Evolutionary conservation across 179 eudicot species (phyloP), one percentile per base, ranked within the genome.

Genomic region (Silene vulgaris): DNA sequence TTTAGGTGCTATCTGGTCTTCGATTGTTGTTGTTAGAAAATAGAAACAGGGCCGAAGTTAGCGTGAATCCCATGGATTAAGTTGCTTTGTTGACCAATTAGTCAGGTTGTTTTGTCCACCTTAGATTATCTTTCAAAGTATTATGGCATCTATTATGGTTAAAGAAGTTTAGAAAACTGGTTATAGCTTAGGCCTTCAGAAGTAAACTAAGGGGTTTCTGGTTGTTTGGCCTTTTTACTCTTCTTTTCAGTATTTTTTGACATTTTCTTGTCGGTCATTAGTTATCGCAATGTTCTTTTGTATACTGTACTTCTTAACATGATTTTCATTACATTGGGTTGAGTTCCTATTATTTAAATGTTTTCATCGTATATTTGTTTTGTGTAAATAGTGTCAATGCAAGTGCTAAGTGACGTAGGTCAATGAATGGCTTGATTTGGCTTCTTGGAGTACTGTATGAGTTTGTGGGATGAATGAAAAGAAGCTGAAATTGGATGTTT

Each of bases 11-110:
- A 32, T 61, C 6, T 20, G 20, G 73, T 17, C 70, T 23, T 52
- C 16, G 17, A 8, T 50, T 5, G 12, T 78, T 5, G 12, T 74
- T 59, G 30, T 68, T 56, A 43, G 52, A 20, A 14, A 1, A 17
- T 45, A 52, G 64, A 12, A 28, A 8, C 30, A 7, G 11, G 26
- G 40, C 62, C 17, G 19, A n/a, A 45, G 21, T 71, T 80, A 52
- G 61, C 61, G 40, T 64, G 72, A 17, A 48, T 4, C 16, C 5
- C 17, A 52, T 52, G 59, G 19, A 65, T 35, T 21, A 59, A 23
- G 60, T 59, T 67, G 30, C 71, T 68, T 76, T 40, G 21, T 76
- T 63, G 29, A 50, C 20, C 17, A 19, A 56, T 75, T 48, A 29
- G 19, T n/a, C 45, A 11, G 56, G n/a, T 67, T 23, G n/a, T 37